Base-by-base conservation (phyloP, 1,284 basidiomycete genomes). In the Melampsora larici-populina region DNA sequence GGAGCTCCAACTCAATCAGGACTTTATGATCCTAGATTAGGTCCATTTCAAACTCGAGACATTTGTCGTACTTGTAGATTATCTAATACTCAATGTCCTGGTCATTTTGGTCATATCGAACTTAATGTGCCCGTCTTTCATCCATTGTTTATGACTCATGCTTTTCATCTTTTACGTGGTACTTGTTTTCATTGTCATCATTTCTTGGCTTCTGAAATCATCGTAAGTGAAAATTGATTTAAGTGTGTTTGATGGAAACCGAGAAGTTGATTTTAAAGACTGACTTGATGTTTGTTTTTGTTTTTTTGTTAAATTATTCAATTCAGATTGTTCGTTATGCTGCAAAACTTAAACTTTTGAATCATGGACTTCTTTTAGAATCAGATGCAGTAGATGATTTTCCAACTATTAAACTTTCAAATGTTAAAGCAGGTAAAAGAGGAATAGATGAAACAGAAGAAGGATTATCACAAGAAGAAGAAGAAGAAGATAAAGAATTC, bases 81-180 rank as follows among this genome's bases (percentile, higher is more conserved):
- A 80, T 92, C 90, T 68, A 94, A 93, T 82, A 98, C 91, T 85
- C 90, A 91, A 79, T 99, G 97, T 84, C 96, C 97, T 0, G 97
- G 97, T 8, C 97, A 99, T 85, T 99, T 93, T 86, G 97, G 97
- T n/a, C 97, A 99, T 85, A 96, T 99, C 80, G 94, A 98, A 81
- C 89, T 99, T 7, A 94, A 97, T 13, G 88, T 92, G 26, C 94
- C 97, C 33, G 93, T 99, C 17, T 99, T 92, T 84, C 96, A 99
- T 83, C 97, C 97, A 0, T 87, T 99, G 40, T 99, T 98, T 86
- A 94, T 99, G 90, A 88, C 88, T 67, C 93, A 97, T 82, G 91
- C 92, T 87, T 95, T 91, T 84, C 91, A 92, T 81, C 85, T 99
- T 70, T 86, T 99, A 18, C 90, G 94, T 72, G 91, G 90, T 62